phyloP scores from a whole-genome alignment of 805 yeast species.

The Yamadazyma kitorensis region DNA sequence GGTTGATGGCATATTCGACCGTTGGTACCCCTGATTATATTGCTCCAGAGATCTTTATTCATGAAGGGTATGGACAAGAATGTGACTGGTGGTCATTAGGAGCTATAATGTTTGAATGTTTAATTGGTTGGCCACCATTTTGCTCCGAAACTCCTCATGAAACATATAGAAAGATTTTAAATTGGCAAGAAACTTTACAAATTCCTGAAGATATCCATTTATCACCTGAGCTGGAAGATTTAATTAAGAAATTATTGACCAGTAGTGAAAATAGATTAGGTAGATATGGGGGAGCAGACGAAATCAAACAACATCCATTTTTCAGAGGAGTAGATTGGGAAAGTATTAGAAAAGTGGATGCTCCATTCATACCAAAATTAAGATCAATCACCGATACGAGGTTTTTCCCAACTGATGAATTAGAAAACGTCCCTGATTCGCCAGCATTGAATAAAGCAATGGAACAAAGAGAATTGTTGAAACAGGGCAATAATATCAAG shows the following conservation, averaged over 20 bases:
- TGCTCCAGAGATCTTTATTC: conserved; percentile 90
- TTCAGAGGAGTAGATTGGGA: conserved; percentile 97
- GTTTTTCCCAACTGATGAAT: conserved; percentile 96
- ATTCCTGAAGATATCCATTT: conserved; percentile 92
- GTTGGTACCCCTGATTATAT: conserved; percentile 97
- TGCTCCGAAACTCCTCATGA: conserved; percentile 94
- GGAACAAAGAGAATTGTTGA: conserved; percentile 56
- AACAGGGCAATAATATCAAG: conserved; percentile 48
- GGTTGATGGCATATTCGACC: conserved; percentile 93
- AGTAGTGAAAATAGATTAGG: conserved; percentile 80
- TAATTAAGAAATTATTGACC: conserved; percentile 73
- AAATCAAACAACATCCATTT: conserved; percentile 86
- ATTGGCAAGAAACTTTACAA: conserved; percentile 84
- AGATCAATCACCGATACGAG: conserved; percentile 93
- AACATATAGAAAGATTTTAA: conserved; percentile 84
- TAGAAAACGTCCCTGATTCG: conserved; percentile 83
- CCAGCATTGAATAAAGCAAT: conserved; percentile 60
- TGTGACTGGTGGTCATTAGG: conserved; percentile 99
- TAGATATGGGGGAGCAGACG: conserved; percentile 87
- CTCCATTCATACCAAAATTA: conserved; percentile 91
- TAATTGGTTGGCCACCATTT: conserved; percentile 97
- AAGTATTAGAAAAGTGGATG: conserved; percentile 79
- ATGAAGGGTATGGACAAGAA: conserved; percentile 94
- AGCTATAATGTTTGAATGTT: conserved; percentile 94
- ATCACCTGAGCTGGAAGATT: conserved; percentile 84